Conservation (phyloP, 805 yeast species). For the Metschnikowia dekortorum region DNA sequence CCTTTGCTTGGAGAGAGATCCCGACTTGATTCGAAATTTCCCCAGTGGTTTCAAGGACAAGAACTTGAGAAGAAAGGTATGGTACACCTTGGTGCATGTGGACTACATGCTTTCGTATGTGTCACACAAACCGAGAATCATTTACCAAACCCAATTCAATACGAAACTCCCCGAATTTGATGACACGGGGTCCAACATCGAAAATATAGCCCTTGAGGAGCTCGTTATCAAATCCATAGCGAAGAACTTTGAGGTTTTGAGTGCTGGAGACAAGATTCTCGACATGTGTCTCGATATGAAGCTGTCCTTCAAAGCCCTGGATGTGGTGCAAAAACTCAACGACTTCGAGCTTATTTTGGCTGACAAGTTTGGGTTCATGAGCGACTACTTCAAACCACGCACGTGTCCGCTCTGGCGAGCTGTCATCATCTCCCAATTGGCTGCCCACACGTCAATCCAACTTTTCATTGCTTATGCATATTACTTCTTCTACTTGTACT, state of each 20-base stretch:
- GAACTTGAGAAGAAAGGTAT: constrained; percentile 14
- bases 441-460: constrained; percentile 7
- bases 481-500: constrained; percentile 19
- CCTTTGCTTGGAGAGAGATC: constrained; percentile 15
- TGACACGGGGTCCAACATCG: constrained; percentile 8
- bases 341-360: constrained; percentile 9
- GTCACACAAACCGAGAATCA: constrained; percentile 12
- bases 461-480: constrained; percentile 15
- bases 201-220: constrained; percentile 9
- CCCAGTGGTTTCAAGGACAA: constrained; percentile 9
- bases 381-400: constrained; percentile 6
- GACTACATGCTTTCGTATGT: constrained; percentile 10
- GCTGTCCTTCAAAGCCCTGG: constrained; percentile 4
- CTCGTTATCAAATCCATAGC: constrained; percentile 4
- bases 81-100: constrained; percentile 14
- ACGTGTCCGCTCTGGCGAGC: not conserved
- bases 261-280: constrained; percentile 9
- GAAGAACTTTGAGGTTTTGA: constrained; percentile 1
- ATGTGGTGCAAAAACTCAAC: constrained; percentile 7
- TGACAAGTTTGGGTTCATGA: constrained; percentile 9
- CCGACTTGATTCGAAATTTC: constrained; percentile 7
- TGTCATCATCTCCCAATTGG: constrained; percentile 6
- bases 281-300: constrained; percentile 7
- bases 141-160: constrained; percentile 4
- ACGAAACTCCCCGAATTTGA: constrained; percentile 12